A percentile compares a stretch with the other conserved stretches of the same genome.
Evolutionary conservation across 768 basidiomycete genomes (phyloP).

Genomic region (Cystofilobasidium bisporidii): DNA sequence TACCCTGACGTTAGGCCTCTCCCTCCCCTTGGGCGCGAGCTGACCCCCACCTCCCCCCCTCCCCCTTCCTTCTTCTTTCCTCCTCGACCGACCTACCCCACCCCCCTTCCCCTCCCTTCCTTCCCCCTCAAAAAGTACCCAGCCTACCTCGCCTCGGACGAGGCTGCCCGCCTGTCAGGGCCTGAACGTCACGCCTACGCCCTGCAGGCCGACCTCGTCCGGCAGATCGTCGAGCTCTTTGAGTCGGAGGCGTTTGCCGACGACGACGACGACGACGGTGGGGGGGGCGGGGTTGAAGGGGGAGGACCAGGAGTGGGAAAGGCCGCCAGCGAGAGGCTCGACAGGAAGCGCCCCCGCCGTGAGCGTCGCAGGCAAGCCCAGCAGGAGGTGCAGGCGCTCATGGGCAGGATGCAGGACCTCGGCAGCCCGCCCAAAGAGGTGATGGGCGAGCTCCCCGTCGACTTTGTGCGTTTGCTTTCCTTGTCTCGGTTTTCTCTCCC

Average conservation of each 20-base stretch:
- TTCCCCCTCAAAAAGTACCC: conserved; percentile 63
- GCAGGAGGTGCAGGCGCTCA: conserved; percentile 52
- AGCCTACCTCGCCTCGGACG: conserved; percentile 54
- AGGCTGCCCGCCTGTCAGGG: conserved; percentile 46
- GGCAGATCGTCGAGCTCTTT: conserved; percentile 56
- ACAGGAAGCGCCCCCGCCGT: too few species aligned
- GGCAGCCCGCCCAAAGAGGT: conserved; percentile 71
- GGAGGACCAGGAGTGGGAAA: too few species aligned
- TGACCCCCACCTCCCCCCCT: not conserved
- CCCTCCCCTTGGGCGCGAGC: too few species aligned
- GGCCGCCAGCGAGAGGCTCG: too few species aligned
- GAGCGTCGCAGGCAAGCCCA: not conserved
- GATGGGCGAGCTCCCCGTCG: conserved; percentile 71
- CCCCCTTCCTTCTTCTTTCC: not conserved
- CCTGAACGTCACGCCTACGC: conserved; percentile 59
- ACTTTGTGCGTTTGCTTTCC: conserved; percentile 33
- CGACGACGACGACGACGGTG: too few species aligned
- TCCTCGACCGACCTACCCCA: not conserved
- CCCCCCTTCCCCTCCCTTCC: not conserved
- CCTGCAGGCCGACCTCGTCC: conserved; percentile 52
- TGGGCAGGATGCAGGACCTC: conserved; percentile 73
- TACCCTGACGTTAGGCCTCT: too few species aligned
- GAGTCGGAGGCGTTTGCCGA: conserved; percentile 35
- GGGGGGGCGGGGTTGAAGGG: too few species aligned
- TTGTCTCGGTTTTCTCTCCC: too few species aligned